Evolutionary conservation across 2,329 filamentous ascomycete species (phyloP).

Genomic region (Ophiosphaerella korrae): DNA sequence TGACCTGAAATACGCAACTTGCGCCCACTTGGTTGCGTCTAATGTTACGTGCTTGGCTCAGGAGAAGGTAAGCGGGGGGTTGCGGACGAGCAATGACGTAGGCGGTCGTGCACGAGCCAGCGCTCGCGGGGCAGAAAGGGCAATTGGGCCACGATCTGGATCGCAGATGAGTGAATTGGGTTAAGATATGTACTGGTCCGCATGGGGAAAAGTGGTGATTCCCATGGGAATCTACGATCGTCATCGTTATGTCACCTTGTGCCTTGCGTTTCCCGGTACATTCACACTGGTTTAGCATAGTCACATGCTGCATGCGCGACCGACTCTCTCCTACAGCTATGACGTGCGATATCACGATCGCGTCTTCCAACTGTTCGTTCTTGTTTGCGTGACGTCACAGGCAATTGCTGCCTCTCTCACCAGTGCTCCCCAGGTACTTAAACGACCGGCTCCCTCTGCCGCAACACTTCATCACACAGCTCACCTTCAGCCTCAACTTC

Average conservation of each 20-base stretch:
- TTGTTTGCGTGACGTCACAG: slow-evolving; percentile 1
- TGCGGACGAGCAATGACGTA: background rate
- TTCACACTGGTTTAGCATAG: background rate
- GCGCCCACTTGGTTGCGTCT: slow-evolving; percentile 6
- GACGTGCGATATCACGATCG: background rate
- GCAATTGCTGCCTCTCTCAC: slow-evolving; percentile 2
- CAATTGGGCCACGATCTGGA: slow-evolving; percentile 12
- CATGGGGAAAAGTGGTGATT: slow-evolving; percentile 10
- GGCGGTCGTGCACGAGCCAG: background rate
- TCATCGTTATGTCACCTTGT: slow-evolving; percentile 10
- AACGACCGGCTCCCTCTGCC: slow-evolving; percentile 12
- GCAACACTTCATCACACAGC: slow-evolving; percentile 16
- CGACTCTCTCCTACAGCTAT: background rate
- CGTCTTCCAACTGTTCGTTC: background rate
- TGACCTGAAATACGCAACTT: slow-evolving; percentile 9
- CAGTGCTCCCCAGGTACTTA: slow-evolving; percentile 14
- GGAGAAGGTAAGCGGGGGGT: too few relatives aligned
- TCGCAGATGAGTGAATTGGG: background rate
- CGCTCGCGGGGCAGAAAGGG: slow-evolving; percentile 13
- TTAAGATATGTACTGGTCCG: background rate
- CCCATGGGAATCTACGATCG: slow-evolving; percentile 18
- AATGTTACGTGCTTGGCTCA: slow-evolving; percentile 9
- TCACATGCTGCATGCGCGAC: background rate
- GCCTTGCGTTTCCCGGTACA: background rate
- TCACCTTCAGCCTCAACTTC: background rate